Percentiles rank a stretch among this genome's conserved stretches.
Evolutionary conservation across 495 filamentous ascomycete genomes (phyloP).

Genomic region (Daldinia loculata): DNA sequence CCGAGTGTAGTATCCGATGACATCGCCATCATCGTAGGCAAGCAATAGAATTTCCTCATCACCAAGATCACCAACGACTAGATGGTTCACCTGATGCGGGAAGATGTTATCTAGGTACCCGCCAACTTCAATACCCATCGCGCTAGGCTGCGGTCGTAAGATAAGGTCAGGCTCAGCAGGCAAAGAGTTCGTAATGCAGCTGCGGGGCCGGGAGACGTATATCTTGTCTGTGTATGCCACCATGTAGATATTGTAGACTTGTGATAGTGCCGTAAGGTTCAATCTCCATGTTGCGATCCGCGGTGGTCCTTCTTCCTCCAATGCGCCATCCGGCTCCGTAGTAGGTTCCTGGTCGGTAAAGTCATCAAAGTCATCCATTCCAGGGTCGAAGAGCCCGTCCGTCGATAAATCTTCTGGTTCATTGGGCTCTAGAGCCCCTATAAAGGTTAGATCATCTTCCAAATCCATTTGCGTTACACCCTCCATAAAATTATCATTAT

Average conservation of each 20-base stretch:
- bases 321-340: conserved; percentile 3
- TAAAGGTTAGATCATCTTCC: not conserved
- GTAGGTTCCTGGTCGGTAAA: not conserved
- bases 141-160: conserved; percentile 67
- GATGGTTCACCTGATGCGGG: conserved; percentile 79
- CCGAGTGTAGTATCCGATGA: conserved; percentile 78
- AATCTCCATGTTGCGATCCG: conserved; percentile 50
- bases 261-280: conserved; percentile 61
- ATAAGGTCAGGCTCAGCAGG: conserved; percentile 68
- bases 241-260: conserved; percentile 72
- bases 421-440: not conserved
- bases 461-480: not conserved
- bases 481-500: not conserved
- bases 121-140: conserved; percentile 45
- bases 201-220: conserved; percentile 75
- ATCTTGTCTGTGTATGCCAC: conserved; percentile 76
- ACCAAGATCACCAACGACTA: conserved; percentile 83
- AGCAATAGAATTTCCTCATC: conserved; percentile 79
- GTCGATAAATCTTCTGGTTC: not conserved
- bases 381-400: not conserved
- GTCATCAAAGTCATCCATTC: not conserved
- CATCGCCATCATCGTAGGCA: conserved; percentile 88
- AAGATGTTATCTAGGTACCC: conserved; percentile 65
- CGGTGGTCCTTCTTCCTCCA: conserved; percentile 43
- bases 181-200: conserved; percentile 68